Evolutionary conservation across 2,329 filamentous ascomycete species (phyloP).

Genomic region (Colletotrichum higginsianum): DNA sequence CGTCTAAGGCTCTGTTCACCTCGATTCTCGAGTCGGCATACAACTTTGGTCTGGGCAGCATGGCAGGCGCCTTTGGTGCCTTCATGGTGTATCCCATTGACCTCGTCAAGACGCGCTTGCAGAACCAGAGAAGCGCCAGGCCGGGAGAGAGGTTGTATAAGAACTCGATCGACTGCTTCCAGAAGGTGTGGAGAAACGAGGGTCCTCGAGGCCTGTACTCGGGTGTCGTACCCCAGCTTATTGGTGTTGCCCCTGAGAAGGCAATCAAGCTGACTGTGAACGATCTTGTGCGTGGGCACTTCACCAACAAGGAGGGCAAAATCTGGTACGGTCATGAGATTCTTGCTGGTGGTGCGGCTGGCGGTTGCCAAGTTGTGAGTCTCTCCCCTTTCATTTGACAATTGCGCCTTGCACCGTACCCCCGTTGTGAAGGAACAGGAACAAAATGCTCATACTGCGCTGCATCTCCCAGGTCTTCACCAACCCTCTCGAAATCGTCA

Average conservation of each 20-base stretch:
- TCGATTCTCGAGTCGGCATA: constrained; percentile 83
- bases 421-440: not conserved
- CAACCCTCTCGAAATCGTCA: constrained; percentile 98
- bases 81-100: constrained; percentile 99
- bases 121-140: constrained; percentile 89
- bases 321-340: constrained; percentile 83
- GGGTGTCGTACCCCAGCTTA: constrained; percentile 92
- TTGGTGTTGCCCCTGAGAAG: constrained; percentile 99
- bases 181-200: constrained; percentile 94
- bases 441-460: constrained; percentile 36
- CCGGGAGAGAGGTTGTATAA: constrained; percentile 94
- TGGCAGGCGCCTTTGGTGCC: constrained; percentile 96
- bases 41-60: constrained; percentile 89
- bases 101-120: constrained; percentile 97
- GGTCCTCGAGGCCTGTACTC: constrained; percentile 93
- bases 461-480: constrained; percentile 81
- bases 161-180: constrained; percentile 96
- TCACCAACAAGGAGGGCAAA: constrained; percentile 80
- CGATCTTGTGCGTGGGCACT: constrained; percentile 85
- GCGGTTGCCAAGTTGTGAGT: constrained; percentile 95
- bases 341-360: constrained; percentile 89
- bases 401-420: not conserved
- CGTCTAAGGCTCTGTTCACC: constrained; percentile 65
- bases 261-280: constrained; percentile 99
- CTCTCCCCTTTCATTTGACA: not conserved